Evolutionary conservation across 768 basidiomycete species (phyloP), one percentile per base, ranked within the genome.

Genomic region (Mycena leptocephala): DNA sequence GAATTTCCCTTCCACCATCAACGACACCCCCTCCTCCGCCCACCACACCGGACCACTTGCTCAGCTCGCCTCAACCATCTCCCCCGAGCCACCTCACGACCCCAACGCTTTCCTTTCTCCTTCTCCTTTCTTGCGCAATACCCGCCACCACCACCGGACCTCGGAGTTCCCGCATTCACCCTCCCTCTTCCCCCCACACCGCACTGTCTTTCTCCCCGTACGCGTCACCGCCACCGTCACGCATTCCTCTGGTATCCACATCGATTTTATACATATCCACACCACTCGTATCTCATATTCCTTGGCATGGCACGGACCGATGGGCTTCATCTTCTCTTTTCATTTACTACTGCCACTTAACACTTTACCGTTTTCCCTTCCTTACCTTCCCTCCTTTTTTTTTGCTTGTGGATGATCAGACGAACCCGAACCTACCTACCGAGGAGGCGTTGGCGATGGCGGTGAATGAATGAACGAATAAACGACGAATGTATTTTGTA

Each of bases 401-500:
- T 28, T 55, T 53, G 69, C 39, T 46, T 14, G 37, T 58, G 68
- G 68, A 58, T 59, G 33, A 22, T 16, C 11, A 13, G 66, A 39
- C 20, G 48, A 48, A 24, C 6, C n/a, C n/a, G n/a, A n/a, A n/a
- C n/a, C n/a, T n/a, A n/a, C n/a, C n/a, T n/a, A n/a, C n/a, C n/a
- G 58, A 30, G 65, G 24, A 35, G 22, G 11, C 3, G 24, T 0
- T 2, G 62, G 28, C 37, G 39, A 39, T 13, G 30, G 26, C 24
- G 24, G 26, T 11, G 24, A 39, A 41, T 56, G 46, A 58, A 56
- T 32, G 39, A 72, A 55, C 53, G 70, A 72, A 61, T n/a, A n/a
- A n/a, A n/a, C n/a, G n/a, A 65, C 41, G 43, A 71, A 43, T 74
- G 74, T 75, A 75, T 75, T 70, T 65, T 75, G 74, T 75, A 75